Conservation (phyloP, 176 grass and related monocot species). For the Cenchrus purpureus region DNA sequence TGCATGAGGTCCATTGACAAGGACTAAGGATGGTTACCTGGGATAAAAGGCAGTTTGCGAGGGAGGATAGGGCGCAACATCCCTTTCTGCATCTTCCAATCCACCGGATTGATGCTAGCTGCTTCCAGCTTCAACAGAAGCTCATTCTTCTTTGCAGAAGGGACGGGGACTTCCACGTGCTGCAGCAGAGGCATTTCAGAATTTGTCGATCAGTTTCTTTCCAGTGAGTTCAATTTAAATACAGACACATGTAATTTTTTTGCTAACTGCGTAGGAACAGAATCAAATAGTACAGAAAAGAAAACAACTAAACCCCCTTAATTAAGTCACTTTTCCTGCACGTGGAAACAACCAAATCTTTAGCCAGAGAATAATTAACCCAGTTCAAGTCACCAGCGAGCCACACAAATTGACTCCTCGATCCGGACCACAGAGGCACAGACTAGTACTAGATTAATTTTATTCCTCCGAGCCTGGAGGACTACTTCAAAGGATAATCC, state of each 20-base stretch:
- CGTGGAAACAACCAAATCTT: neutral
- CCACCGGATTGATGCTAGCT: conserved; percentile 65
- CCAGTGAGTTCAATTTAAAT: neutral
- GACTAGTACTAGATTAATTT: neutral
- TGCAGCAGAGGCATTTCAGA: conserved; percentile 34
- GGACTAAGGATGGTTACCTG: conserved; percentile 43
- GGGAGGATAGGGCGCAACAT: conserved; percentile 53
- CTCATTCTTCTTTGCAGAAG: conserved; percentile 59
- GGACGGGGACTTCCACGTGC: conserved; percentile 66
- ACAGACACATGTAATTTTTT: neutral
- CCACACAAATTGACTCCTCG: neutral
- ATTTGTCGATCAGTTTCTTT: neutral
- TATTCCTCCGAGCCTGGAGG: neutral
- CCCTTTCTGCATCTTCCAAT: conserved; percentile 86
- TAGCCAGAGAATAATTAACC: neutral
- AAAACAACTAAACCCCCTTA: neutral
- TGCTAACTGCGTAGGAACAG: neutral
- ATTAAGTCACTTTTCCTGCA: neutral
- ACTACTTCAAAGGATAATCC: neutral
- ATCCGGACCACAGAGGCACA: neutral
- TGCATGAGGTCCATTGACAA: neutral
- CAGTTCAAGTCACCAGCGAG: neutral
- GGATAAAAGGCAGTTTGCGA: conserved; percentile 62
- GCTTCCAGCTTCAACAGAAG: conserved; percentile 71
- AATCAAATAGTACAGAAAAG: neutral